Evolutionary conservation across 2,329 filamentous ascomycete species (phyloP).

Genomic region (Pyrenophora seminiperda): DNA sequence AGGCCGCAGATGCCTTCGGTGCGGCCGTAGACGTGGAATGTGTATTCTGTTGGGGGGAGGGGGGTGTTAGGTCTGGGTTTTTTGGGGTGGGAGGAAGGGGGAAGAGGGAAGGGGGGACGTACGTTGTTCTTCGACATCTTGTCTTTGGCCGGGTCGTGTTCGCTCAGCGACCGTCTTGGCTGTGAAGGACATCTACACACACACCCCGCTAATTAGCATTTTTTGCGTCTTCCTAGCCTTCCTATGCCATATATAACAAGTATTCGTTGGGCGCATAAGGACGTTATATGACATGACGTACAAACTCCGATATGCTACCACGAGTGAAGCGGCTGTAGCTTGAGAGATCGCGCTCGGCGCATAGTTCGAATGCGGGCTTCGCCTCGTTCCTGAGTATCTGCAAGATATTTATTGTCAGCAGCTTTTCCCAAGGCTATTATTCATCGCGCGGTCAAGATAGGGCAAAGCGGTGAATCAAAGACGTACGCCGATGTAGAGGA

Average conservation of each 20-base stretch:
- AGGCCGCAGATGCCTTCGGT: slow-evolving; percentile 55
- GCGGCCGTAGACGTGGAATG: slow-evolving; percentile 56
- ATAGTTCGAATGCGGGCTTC: slow-evolving; percentile 76
- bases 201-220: slow-evolving; percentile 12
- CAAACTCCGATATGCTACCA: slow-evolving; percentile 48
- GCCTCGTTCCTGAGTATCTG: slow-evolving; percentile 81
- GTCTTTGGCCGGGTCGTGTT: slow-evolving; percentile 78
- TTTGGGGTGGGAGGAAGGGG: no score
- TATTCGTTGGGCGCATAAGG: no score
- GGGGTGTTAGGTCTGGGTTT: not conserved
- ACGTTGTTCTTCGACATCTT: slow-evolving; percentile 83
- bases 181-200: slow-evolving; percentile 75
- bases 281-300: no score
- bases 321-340: slow-evolving; percentile 78
- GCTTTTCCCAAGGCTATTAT: no score
- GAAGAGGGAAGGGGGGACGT: not conserved
- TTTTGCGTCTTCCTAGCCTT: not conserved
- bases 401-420: slow-evolving; percentile 4
- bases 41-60: slow-evolving; percentile 66
- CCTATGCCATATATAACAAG: no score
- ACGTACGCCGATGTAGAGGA: slow-evolving; percentile 84
- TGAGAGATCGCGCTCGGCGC: slow-evolving; percentile 75
- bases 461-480: slow-evolving; percentile 25
- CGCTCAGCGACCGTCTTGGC: slow-evolving; percentile 85
- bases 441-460: not conserved